A percentile compares a stretch with the other conserved stretches of the same genome.
phyloP scores from a whole-genome alignment of 164 flowering plant genomes.

The Dillenia turbinata region DNA sequence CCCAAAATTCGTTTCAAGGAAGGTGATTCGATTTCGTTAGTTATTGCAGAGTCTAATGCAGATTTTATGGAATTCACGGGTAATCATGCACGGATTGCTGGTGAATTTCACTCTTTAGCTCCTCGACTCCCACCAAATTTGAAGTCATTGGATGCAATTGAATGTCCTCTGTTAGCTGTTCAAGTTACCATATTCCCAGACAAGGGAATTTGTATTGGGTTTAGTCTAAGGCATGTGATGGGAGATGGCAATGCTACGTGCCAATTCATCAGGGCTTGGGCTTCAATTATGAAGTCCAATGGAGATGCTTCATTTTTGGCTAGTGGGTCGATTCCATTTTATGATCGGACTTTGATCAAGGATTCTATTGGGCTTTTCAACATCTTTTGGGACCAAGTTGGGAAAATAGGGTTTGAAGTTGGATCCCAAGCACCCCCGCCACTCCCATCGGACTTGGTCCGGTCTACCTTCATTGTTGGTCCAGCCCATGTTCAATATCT shows the following conservation, averaged over 20 bases:
- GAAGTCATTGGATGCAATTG: not conserved
- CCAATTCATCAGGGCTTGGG: conserved; percentile 41
- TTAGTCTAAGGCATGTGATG: conserved; percentile 20
- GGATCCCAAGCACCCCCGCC: not conserved
- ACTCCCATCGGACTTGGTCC: conserved; percentile 3
- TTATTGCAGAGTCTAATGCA: conserved; percentile 25
- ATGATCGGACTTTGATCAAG: conserved; percentile 20
- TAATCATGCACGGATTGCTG: conserved; percentile 10
- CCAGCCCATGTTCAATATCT: conserved; percentile 17
- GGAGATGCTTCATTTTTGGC: conserved; percentile 1
- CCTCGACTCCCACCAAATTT: conserved; percentile 20
- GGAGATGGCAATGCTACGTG: conserved; percentile 27
- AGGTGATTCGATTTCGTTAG: conserved; percentile 29
- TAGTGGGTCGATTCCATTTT: conserved; percentile 3
- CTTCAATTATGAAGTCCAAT: conserved; percentile 14
- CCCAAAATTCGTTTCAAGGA: conserved; percentile 23
- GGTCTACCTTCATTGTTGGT: conserved; percentile 26
- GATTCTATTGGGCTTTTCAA: conserved; percentile 18
- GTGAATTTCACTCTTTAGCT: conserved; percentile 17
- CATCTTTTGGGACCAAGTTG: not conserved
- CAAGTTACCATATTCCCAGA: conserved; percentile 37
- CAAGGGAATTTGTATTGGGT: conserved; percentile 28
- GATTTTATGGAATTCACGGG: conserved; percentile 19
- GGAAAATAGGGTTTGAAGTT: not conserved
- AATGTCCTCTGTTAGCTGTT: conserved; percentile 21